Evolutionary conservation across 2,329 filamentous ascomycete genomes (phyloP).

Genomic region (Aspergillus bombycis): DNA sequence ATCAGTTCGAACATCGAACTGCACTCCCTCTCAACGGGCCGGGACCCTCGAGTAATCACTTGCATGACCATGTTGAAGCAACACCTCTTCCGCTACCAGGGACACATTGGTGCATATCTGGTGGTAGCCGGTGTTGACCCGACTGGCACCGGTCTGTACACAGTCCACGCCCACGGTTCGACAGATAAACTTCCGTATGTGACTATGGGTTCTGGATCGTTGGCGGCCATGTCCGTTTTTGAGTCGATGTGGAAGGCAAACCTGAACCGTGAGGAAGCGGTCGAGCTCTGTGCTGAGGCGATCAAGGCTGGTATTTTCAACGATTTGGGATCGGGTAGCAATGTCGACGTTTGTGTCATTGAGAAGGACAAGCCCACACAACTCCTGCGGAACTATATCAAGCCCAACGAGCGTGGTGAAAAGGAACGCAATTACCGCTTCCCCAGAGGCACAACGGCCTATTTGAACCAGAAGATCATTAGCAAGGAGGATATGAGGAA

Average conservation of each 20-base stretch:
- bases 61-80: constrained; percentile 99
- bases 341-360: constrained; percentile 96
- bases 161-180: constrained; percentile 95
- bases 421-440: constrained; percentile 96
- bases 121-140: constrained; percentile 97
- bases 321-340: constrained; percentile 93
- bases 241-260: constrained; percentile 90
- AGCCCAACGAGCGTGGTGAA: constrained; percentile 84
- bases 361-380: constrained; percentile 88
- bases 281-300: constrained; percentile 80
- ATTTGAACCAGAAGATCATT: constrained; percentile 94
- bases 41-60: constrained; percentile 94
- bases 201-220: constrained; percentile 95
- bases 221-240: constrained; percentile 97
- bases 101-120: constrained; percentile 95
- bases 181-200: constrained; percentile 99
- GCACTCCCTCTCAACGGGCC: constrained; percentile 92
- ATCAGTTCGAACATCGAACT: constrained; percentile 99
- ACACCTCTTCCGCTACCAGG: constrained; percentile 98
- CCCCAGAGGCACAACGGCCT: constrained; percentile 87
- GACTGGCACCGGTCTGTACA: constrained; percentile 93
- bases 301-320: constrained; percentile 98
- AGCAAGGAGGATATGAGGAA: constrained; percentile 91
- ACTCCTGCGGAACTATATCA: constrained; percentile 88
- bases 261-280: constrained; percentile 76